Evolutionary conservation across 129 eudicot genomes (phyloP), one percentile per base, ranked within the genome.

Genomic region (Chrysanthemum seticuspe): DNA sequence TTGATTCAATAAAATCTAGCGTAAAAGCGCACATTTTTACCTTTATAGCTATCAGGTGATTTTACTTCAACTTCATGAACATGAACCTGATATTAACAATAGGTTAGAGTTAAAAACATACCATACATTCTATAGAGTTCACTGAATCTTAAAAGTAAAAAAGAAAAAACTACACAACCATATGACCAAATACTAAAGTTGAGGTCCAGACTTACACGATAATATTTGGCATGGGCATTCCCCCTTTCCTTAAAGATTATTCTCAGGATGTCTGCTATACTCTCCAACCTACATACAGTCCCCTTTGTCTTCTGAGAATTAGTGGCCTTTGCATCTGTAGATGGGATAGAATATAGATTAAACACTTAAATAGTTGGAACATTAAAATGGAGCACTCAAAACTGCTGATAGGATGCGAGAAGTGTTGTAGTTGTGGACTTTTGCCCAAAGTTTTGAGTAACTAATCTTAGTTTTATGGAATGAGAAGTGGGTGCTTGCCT

Each of bases 31-130:
- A 25, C 18, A 23, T 60, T 11, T 73, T 53, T 79, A 89, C 96
- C 96, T 85, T 67, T 89, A 74, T 73, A 71, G 71, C 70, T 52
- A 80, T 87, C 92, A 2, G 74, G 49, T 72, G 80, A 78, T 74
- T 58, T 87, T 68, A 82, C 79, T 80, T 85, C 85, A 61, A 89
- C 95, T 80, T 92, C 92, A 71, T 85, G 98, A 79, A 94, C 83
- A 80, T 94, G 98, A 75, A 94, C 87, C 98, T 94, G 84, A 57
- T 80, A 66, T 76, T 55, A 78, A 62, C 65, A 61, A 58, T 14
- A 55, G 77, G 62, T 50, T 51, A 52, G 19, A 71, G 58, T 48
- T 62, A 72, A 49, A 65, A 44, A 67, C 68, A 47, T 31, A 49
- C 63, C 47, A 19, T n/a, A 69, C 12, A 61, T 62, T 70, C 62